Evolutionary conservation across 768 basidiomycete species (phyloP).

Genomic region (Leucocoprinus sp.): DNA sequence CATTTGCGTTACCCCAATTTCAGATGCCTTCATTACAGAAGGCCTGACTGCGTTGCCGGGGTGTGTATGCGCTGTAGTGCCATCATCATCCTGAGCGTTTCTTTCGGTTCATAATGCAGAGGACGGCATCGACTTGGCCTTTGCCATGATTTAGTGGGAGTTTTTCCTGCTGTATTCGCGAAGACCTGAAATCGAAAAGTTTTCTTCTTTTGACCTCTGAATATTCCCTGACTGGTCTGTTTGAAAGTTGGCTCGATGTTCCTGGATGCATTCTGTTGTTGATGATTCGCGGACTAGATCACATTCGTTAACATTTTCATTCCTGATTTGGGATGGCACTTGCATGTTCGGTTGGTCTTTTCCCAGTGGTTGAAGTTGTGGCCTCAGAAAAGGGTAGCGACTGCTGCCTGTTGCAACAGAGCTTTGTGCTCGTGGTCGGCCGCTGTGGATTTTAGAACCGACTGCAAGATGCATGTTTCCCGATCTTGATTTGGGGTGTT

Average conservation of each 20-base stretch:
- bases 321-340: neutral
- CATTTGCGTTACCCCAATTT: slow-evolving; percentile 9
- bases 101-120: slow-evolving; percentile 6
- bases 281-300: slow-evolving; percentile 1
- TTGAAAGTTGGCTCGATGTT: neutral
- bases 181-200: slow-evolving; percentile 5
- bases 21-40: slow-evolving; percentile 8
- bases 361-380: slow-evolving; percentile 11
- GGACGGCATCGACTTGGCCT: neutral
- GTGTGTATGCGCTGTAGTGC: neutral
- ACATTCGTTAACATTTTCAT: neutral
- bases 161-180: neutral
- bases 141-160: slow-evolving; percentile 9
- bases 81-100: slow-evolving; percentile 1
- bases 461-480: slow-evolving; percentile 1
- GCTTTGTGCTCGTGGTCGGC: slow-evolving; percentile 10
- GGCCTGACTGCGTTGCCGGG: slow-evolving; percentile 7
- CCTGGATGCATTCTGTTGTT: neutral
- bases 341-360: slow-evolving; percentile 12
- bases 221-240: slow-evolving; percentile 1
- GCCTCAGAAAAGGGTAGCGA: slow-evolving; percentile 6
- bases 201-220: neutral
- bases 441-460: slow-evolving; percentile 8
- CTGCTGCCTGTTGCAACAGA: slow-evolving; percentile 8
- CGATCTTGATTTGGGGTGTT: neutral